Conservation (phyloP, 352 stramenopile genomes). For the Ophiocytium majus region DNA sequence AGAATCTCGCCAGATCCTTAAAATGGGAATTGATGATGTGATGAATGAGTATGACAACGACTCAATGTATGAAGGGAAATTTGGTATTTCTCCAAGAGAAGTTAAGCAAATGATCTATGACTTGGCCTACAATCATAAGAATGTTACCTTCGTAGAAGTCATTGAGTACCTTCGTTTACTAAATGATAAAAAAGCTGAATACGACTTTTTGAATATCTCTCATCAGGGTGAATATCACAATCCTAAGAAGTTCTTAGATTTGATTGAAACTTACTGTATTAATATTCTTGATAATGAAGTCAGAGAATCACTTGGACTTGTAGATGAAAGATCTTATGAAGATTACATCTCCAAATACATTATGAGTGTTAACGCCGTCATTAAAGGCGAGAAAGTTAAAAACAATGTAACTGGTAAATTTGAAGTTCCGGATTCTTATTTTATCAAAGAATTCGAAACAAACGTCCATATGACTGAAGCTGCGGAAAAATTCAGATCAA, state of each 20-base stretch:
- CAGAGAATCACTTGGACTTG: background rate
- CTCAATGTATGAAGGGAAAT: conserved; percentile 12
- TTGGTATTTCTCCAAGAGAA: background rate
- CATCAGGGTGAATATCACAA: conserved; percentile 9
- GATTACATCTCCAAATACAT: conserved; percentile 5
- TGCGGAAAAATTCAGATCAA: background rate
- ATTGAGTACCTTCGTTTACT: background rate
- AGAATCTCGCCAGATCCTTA: conserved; percentile 7
- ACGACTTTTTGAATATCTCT: conserved; percentile 14
- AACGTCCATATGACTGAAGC: conserved; percentile 9
- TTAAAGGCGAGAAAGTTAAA: conserved; percentile 17
- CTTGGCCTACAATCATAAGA: conserved; percentile 9
- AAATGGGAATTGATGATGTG: conserved; percentile 10
- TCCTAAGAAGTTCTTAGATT: conserved; percentile 1
- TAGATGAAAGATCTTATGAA: conserved; percentile 8
- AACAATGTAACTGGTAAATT: conserved; percentile 3
- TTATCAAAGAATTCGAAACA: conserved; percentile 16
- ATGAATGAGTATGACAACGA: conserved; percentile 12
- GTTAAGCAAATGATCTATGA: conserved; percentile 10
- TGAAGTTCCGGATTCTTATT: background rate
- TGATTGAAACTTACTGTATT: conserved; percentile 4
- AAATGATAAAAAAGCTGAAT: conserved; percentile 4
- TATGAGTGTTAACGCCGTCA: background rate
- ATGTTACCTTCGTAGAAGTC: conserved; percentile 11
- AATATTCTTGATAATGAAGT: conserved; percentile 10